phyloP scores from a whole-genome alignment of 75 land plant species.

The Pseudotsuga menziesii region DNA sequence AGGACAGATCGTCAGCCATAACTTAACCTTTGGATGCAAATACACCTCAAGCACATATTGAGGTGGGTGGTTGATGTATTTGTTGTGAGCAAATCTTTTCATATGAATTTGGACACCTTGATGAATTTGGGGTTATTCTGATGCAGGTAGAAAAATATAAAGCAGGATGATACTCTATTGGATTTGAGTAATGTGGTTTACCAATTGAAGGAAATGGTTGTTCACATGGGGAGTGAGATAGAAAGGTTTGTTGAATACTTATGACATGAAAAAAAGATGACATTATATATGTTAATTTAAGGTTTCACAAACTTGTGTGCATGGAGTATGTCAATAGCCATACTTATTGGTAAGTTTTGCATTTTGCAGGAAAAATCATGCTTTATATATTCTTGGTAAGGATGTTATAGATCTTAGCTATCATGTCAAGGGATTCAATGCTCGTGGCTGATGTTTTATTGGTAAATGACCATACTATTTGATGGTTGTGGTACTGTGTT shows the following conservation, averaged over 20 bases:
- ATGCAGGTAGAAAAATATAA: slow-evolving; percentile 76
- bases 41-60: slow-evolving; percentile 44
- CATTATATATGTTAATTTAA: background rate
- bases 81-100: background rate
- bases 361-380: slow-evolving; percentile 53
- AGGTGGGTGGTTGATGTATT: slow-evolving; percentile 22
- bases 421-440: slow-evolving; percentile 52
- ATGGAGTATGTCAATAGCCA: background rate
- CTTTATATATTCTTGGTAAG: slow-evolving; percentile 44
- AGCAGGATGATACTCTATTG: slow-evolving; percentile 85
- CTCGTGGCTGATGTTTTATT: slow-evolving; percentile 49
- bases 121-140: slow-evolving; percentile 2
- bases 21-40: slow-evolving; percentile 28
- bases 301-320: background rate
- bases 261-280: background rate
- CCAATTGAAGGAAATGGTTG: slow-evolving; percentile 85
- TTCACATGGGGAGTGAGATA: slow-evolving; percentile 85
- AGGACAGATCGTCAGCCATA: slow-evolving; percentile 21
- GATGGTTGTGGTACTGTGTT: no score
- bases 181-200: slow-evolving; percentile 78
- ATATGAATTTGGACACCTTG: background rate
- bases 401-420: slow-evolving; percentile 54
- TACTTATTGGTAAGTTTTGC: background rate
- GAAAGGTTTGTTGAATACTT: slow-evolving; percentile 45
- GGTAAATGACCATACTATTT: slow-evolving; percentile 28